phyloP scores from a whole-genome alignment of 805 yeast species.

The Helenozyma baotianmanensis region DNA sequence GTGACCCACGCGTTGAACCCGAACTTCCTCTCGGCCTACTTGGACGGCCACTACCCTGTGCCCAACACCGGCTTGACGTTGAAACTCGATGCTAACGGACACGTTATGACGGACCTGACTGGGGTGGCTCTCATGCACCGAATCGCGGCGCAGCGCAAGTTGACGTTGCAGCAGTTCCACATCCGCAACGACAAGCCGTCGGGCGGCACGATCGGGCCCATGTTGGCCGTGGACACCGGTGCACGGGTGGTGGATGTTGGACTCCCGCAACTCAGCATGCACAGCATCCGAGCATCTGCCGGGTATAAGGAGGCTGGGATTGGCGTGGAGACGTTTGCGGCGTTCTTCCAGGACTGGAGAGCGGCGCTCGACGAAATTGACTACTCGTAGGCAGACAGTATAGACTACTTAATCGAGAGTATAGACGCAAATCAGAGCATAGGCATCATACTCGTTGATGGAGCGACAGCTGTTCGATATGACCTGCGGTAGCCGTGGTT shows the following conservation, averaged over 20 bases:
- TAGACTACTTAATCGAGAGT: too few species aligned
- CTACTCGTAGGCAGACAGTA: conserved; percentile 1
- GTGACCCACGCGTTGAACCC: conserved; percentile 43
- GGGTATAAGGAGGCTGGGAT: conserved; percentile 38
- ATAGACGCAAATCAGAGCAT: too few species aligned
- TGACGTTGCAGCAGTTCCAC: conserved; percentile 34
- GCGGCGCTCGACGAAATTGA: conserved; percentile 6
- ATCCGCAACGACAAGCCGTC: conserved; percentile 37
- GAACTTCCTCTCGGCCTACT: conserved; percentile 29
- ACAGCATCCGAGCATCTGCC: conserved; percentile 33
- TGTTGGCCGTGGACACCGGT: conserved; percentile 31
- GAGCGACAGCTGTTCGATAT: too few species aligned
- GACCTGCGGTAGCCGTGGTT: too few species aligned
- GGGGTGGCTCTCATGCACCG: conserved; percentile 23
- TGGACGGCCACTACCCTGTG: conserved; percentile 31
- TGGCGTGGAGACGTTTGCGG: conserved; percentile 30
- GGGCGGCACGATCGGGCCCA: conserved; percentile 43
- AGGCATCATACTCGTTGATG: too few species aligned
- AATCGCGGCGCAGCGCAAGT: conserved; percentile 20
- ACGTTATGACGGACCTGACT: conserved; percentile 33
- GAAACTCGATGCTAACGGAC: conserved; percentile 35
- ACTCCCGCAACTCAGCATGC: conserved; percentile 40
- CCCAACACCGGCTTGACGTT: conserved; percentile 37
- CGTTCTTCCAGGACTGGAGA: conserved; percentile 28
- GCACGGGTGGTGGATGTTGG: conserved; percentile 39